Base-by-base conservation (phyloP, 2,329 filamentous ascomycete species). In the Claviceps quebecensis region DNA sequence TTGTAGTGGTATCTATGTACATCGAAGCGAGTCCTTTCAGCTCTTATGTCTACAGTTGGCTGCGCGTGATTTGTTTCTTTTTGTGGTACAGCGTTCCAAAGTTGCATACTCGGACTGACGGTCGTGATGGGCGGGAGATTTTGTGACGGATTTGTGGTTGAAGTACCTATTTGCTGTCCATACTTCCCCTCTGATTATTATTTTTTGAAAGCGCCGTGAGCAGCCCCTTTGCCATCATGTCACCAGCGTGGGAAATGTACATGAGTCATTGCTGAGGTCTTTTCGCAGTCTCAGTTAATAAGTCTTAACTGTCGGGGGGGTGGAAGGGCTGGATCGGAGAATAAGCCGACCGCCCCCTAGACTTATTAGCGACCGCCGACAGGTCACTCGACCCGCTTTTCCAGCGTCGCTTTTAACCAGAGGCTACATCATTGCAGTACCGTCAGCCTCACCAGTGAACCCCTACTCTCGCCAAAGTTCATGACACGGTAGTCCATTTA, bases 331-430 rank as follows among this genome's bases (percentile, higher is more conserved):
- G 9, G 9, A 34, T 34, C 19, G 2, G 29, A 9, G 9, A 34
- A 34, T 11, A 34, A 34, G n/a, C 19, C 23, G 23, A 23, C 23
- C 23, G 23, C 23, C 23, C 23, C 23, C 23, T 23, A 5, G 23
- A 23, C 23, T 23, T 23, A 6, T 19, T 19, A 19, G 19, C 2
- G 19, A 19, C 19, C 19, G 19, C 19, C 19, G 16, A 45, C 9
- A 9, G 23, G 43, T 45, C 43, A 45, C 43, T 45, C 23, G 43
- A 34, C 45, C 45, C 50, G 38, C 50, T 47, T 48, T 52, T 52
- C 19, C 11, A 11, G 6, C 40, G 22, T 14, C 7, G 23, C 5
- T 23, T 6, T 23, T 23, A 23, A 23, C 23, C 23, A 23, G 23
- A 23, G 23, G 23, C 23, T 23, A 23, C 23, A 23, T 23, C 26